Percentiles rank a stretch among this genome's conserved stretches.
Evolutionary conservation across 1,284 basidiomycete species (phyloP).

Genomic region (Ustilago shanxiensis): DNA sequence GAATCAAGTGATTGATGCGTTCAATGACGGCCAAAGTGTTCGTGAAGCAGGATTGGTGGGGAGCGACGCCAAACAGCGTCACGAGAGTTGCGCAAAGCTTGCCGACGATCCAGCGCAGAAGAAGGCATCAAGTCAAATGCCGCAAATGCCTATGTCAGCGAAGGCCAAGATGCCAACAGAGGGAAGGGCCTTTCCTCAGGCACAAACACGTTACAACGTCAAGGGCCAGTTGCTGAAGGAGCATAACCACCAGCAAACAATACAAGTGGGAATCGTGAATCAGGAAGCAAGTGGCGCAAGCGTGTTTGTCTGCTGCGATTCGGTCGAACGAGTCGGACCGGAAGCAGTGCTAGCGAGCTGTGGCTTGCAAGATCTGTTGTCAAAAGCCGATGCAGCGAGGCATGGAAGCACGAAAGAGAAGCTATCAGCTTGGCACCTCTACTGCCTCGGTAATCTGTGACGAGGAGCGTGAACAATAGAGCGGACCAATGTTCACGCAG

Average conservation of each 20-base stretch:
- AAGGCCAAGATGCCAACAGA: background rate
- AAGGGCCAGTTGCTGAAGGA: background rate
- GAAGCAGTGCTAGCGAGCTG: background rate
- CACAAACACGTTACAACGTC: background rate
- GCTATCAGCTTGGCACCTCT: background rate
- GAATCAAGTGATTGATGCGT: background rate
- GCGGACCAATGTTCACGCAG: background rate
- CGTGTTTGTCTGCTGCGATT: background rate
- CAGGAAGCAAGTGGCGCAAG: conserved; percentile 2
- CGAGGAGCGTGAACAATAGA: background rate
- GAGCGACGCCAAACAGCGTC: background rate
- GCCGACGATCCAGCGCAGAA: background rate
- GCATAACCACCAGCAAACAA: background rate
- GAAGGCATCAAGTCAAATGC: background rate
- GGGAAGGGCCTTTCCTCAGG: background rate
- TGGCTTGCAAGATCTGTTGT: background rate
- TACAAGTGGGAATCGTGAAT: background rate
- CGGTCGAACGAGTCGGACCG: conserved; percentile 1
- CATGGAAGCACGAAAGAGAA: conserved; percentile 1
- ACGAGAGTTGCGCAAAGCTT: background rate
- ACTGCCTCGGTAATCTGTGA: background rate
- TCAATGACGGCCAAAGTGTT: too few relatives aligned
- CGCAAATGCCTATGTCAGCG: background rate
- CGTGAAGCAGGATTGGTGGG: background rate
- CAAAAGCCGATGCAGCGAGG: background rate